Evolutionary conservation across 2,329 filamentous ascomycete species (phyloP).

Genomic region (Xylariaceae sp.): DNA sequence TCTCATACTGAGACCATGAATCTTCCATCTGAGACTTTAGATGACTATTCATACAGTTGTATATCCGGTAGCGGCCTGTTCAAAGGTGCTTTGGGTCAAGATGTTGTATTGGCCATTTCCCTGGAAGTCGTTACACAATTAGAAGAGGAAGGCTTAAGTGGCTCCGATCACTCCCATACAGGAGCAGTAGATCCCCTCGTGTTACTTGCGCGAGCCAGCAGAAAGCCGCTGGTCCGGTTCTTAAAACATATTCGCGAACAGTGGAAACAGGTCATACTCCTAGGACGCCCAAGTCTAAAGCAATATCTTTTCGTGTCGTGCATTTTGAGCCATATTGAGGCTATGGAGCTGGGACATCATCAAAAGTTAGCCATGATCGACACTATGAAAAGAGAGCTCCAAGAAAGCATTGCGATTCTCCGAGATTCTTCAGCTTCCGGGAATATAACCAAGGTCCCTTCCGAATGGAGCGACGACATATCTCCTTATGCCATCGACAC

Average conservation of each 20-base stretch:
- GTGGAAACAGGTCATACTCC: conserved; percentile 29
- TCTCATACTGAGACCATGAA: conserved; percentile 29
- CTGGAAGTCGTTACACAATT: conserved; percentile 31
- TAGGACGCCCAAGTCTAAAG: conserved; percentile 33
- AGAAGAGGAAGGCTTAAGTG: conserved; percentile 22
- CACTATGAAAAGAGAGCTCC: conserved; percentile 13
- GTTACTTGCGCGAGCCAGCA: conserved; percentile 17
- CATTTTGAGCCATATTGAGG: conserved; percentile 30
- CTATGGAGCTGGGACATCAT: conserved; percentile 19
- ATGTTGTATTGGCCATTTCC: conserved; percentile 26
- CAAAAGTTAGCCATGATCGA: conserved; percentile 11
- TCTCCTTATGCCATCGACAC: conserved; percentile 18
- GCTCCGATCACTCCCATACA: background rate
- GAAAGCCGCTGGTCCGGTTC: conserved; percentile 26
- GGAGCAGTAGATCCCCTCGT: conserved; percentile 22
- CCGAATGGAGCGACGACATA: conserved; percentile 15
- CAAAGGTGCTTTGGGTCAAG: conserved; percentile 33
- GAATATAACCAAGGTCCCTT: background rate
- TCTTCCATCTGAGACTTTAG: conserved; percentile 4
- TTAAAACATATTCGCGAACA: conserved; percentile 28
- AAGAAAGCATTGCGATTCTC: conserved; percentile 16
- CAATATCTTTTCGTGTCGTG: conserved; percentile 33
- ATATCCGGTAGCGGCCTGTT: conserved; percentile 33
- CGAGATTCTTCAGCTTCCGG: conserved; percentile 22
- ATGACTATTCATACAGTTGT: conserved; percentile 30